phyloP scores from a whole-genome alignment of 148 eudicot genomes.

The Spergularia bocconei region DNA sequence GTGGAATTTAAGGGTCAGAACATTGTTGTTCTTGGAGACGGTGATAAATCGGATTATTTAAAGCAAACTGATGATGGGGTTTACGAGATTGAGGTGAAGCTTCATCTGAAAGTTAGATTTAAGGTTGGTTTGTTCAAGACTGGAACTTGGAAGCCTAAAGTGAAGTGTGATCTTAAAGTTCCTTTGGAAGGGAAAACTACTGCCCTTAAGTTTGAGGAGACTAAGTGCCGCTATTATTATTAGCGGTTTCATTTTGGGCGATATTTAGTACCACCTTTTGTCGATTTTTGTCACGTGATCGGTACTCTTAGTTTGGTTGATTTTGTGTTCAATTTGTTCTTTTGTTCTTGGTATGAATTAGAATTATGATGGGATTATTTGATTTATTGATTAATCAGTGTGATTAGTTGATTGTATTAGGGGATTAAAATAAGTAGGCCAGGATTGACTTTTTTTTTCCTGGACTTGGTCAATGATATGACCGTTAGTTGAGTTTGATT shows the following conservation, averaged over 20 bases:
- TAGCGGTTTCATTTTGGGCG: neutral
- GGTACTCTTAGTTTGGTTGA: too few relatives aligned
- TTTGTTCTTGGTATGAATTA: neutral
- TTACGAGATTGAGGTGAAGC: constrained; percentile 47
- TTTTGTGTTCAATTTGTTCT: neutral
- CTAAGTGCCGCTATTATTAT: constrained; percentile 38
- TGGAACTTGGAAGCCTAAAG: constrained; percentile 40
- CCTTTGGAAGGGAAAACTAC: constrained; percentile 42
- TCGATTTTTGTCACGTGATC: too few relatives aligned
- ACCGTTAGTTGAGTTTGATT: too few relatives aligned
- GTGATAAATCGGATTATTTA: constrained; percentile 26
- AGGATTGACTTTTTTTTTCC: too few relatives aligned
- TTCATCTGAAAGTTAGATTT: constrained; percentile 44
- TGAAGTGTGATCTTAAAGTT: constrained; percentile 60
- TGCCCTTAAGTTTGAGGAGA: constrained; percentile 35
- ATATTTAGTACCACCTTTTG: too few relatives aligned
- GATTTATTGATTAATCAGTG: too few relatives aligned
- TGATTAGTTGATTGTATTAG: too few relatives aligned
- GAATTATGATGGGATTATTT: constrained; percentile 7
- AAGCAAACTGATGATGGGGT: constrained; percentile 37
- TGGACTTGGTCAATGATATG: too few relatives aligned
- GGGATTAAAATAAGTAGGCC: too few relatives aligned
- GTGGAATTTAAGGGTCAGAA: constrained; percentile 36
- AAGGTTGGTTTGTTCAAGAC: constrained; percentile 51
- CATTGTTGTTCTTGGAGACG: constrained; percentile 30